phyloP scores from a whole-genome alignment of 1,284 basidiomycete genomes.

The Fomitiporia mediterranea region DNA sequence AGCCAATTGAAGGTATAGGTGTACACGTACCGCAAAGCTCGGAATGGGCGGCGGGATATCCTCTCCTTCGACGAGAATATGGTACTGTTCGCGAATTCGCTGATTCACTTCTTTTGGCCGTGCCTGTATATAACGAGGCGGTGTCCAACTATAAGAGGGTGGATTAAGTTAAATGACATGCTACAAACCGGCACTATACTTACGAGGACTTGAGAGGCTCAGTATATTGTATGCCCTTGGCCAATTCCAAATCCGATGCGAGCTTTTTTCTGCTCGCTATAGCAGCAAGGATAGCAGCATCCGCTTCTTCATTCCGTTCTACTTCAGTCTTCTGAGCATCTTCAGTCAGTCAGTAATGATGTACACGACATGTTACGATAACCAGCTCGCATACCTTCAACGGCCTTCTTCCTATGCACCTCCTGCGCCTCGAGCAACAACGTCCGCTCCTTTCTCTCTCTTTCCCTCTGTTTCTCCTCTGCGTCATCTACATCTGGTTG shows the following conservation, averaged over 20 bases:
- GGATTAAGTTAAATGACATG: conserved; percentile 6
- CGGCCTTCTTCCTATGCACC: conserved; percentile 77
- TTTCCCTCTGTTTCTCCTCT: conserved; percentile 69
- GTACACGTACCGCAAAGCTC: conserved; percentile 67
- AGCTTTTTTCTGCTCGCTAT: conserved; percentile 90
- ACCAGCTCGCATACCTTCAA: conserved; percentile 56
- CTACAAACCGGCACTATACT: conserved; percentile 25
- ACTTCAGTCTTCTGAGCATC: conserved; percentile 83
- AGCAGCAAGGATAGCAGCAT: conserved; percentile 87
- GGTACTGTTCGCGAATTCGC: conserved; percentile 81
- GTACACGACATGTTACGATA: not conserved
- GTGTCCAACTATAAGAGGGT: conserved; percentile 63
- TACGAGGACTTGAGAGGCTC: conserved; percentile 83
- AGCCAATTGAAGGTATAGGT: not conserved
- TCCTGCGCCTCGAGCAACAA: conserved; percentile 89
- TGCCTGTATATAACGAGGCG: conserved; percentile 80
- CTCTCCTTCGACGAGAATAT: conserved; percentile 90
- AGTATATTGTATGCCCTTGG: conserved; percentile 88
- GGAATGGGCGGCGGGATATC: conserved; percentile 93
- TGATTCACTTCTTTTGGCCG: conserved; percentile 67
- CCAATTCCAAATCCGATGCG: conserved; percentile 88
- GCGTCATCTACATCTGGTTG: conserved; percentile 71
- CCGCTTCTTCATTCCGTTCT: conserved; percentile 83
- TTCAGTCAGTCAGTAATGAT: conserved; percentile 29
- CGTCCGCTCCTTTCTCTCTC: conserved; percentile 76